A percentile compares a stretch with the other conserved stretches of the same genome.
phyloP scores from a whole-genome alignment of 2,329 filamentous ascomycete species.

The Fusarium tupiense region DNA sequence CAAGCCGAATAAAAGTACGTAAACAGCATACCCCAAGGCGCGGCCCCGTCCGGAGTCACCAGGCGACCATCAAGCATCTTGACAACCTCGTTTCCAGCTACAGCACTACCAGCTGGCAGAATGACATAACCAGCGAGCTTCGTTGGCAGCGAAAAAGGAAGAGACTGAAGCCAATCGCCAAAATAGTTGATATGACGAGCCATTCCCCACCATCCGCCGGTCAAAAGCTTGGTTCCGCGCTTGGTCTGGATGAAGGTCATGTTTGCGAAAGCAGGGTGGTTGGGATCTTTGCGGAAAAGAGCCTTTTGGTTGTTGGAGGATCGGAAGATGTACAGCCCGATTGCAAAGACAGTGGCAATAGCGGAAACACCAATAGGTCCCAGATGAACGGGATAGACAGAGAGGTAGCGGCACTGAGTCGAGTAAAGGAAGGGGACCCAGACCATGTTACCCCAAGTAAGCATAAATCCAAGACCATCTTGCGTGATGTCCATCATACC shows the following conservation, averaged over 20 bases:
- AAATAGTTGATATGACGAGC: slow-evolving; percentile 94
- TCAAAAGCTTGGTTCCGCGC: slow-evolving; percentile 79
- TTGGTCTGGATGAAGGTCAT: slow-evolving; percentile 86
- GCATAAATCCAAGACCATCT: slow-evolving; percentile 93
- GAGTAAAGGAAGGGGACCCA: slow-evolving; percentile 93
- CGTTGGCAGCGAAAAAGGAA: slow-evolving; percentile 86
- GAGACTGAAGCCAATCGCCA: slow-evolving; percentile 91
- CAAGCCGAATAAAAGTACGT: slow-evolving; percentile 94
- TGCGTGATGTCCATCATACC: slow-evolving; percentile 92
- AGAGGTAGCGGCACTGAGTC: slow-evolving; percentile 82
- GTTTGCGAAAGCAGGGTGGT: slow-evolving; percentile 78
- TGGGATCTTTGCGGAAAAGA: slow-evolving; percentile 85
- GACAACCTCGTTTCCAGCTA: slow-evolving; percentile 56
- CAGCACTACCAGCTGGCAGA: slow-evolving; percentile 58
- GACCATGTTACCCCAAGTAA: slow-evolving; percentile 86
- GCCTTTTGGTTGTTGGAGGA: slow-evolving; percentile 91
- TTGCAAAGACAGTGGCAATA: slow-evolving; percentile 71
- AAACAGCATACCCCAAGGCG: slow-evolving; percentile 83
- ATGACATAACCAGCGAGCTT: slow-evolving; percentile 82
- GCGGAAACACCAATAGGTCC: slow-evolving; percentile 70
- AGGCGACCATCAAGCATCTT: slow-evolving; percentile 67
- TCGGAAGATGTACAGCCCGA: slow-evolving; percentile 88
- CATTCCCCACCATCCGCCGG: slow-evolving; percentile 89
- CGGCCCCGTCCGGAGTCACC: slow-evolving; percentile 74
- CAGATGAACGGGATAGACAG: slow-evolving; percentile 79